These are phyloP conservation scores for Lasiosphaeria hispida DNA, from an alignment of 495 filamentous ascomycete genomes.

Conservation along the genomic window DNA sequence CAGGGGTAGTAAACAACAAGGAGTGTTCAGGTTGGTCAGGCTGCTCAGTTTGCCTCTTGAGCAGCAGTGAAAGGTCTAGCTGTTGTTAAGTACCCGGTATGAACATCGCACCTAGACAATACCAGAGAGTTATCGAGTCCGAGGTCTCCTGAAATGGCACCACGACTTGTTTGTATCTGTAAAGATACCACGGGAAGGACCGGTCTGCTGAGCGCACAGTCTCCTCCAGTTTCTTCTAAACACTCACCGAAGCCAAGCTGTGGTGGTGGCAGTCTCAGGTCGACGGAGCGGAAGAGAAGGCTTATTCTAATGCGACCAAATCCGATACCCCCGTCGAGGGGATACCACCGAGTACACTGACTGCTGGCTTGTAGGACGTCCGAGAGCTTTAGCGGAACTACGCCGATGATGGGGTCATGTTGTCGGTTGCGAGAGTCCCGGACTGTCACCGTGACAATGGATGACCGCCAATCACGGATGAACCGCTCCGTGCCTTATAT, in stretches of 20 bases:
- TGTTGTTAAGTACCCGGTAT: too few relatives aligned
- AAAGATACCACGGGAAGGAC: too few relatives aligned
- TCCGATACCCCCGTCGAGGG: constrained; percentile 62
- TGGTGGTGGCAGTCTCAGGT: constrained; percentile 73
- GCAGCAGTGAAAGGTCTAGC: too few relatives aligned
- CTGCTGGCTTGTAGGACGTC: constrained; percentile 83
- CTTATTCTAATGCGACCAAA: constrained; percentile 91
- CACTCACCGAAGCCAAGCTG: constrained; percentile 86
- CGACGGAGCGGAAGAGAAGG: constrained; percentile 79
- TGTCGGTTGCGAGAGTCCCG: constrained; percentile 84
- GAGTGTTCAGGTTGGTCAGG: too few relatives aligned
- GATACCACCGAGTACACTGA: constrained; percentile 65
- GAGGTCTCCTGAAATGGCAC: too few relatives aligned
- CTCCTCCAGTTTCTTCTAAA: too few relatives aligned
- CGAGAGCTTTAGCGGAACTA: constrained; percentile 81
- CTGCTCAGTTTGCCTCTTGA: too few relatives aligned
- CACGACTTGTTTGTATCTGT: too few relatives aligned
- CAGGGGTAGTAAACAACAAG: too few relatives aligned
- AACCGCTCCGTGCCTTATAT: constrained; percentile 91
- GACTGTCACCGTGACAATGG: constrained; percentile 81
- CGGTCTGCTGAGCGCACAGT: too few relatives aligned
- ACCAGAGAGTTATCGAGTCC: too few relatives aligned
- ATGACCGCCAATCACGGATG: constrained; percentile 88
- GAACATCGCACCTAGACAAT: too few relatives aligned
- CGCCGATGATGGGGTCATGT: constrained; percentile 91